A percentile compares a stretch with the other conserved stretches of the same genome.
These are phyloP conservation scores for Dactylonectria estremocensis DNA, from an alignment of 2,329 filamentous ascomycete species.

Conservation along the genomic window DNA sequence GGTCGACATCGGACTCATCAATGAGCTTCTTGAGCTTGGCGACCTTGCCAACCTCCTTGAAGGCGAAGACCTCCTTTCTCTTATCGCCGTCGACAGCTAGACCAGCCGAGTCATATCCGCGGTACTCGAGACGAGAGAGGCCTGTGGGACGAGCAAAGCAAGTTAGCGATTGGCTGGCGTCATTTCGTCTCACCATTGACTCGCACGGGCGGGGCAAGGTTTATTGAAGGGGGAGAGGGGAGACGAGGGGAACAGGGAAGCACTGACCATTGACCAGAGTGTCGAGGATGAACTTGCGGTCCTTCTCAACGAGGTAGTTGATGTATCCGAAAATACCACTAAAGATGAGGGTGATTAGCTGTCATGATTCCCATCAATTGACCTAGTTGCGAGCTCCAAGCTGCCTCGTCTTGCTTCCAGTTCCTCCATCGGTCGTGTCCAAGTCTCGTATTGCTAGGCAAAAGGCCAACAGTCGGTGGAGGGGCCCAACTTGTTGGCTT, in stretches of 20 bases:
- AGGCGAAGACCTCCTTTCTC: conserved; percentile 97
- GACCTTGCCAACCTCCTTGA: conserved; percentile 99
- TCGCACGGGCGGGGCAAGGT: conserved; percentile 44
- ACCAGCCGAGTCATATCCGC: conserved; percentile 98
- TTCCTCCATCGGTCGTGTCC: conserved; percentile 20
- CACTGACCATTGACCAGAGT: conserved; percentile 93
- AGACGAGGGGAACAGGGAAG: conserved; percentile 34
- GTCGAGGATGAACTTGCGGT: conserved; percentile 95
- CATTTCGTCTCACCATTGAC: conserved; percentile 47
- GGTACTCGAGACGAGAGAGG: conserved; percentile 95
- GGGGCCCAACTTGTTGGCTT: background rate
- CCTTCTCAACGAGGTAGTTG: conserved; percentile 99
- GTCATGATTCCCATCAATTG: conserved; percentile 39
- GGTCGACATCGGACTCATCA: conserved; percentile 84
- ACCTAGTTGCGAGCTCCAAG: conserved; percentile 24
- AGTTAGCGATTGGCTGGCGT: conserved; percentile 40
- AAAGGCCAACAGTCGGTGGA: conserved; percentile 36
- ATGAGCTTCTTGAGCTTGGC: conserved; percentile 96
- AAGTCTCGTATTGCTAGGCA: conserved; percentile 27
- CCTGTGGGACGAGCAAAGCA: conserved; percentile 66
- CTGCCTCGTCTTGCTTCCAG: conserved; percentile 24
- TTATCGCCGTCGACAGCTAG: conserved; percentile 97
- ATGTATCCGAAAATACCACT: conserved; percentile 99
- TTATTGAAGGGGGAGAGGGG: conserved; percentile 40
- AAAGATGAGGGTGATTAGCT: conserved; percentile 48